Conservation (phyloP, 2,329 filamentous ascomycete genomes). For the Capronia epimyces region DNA sequence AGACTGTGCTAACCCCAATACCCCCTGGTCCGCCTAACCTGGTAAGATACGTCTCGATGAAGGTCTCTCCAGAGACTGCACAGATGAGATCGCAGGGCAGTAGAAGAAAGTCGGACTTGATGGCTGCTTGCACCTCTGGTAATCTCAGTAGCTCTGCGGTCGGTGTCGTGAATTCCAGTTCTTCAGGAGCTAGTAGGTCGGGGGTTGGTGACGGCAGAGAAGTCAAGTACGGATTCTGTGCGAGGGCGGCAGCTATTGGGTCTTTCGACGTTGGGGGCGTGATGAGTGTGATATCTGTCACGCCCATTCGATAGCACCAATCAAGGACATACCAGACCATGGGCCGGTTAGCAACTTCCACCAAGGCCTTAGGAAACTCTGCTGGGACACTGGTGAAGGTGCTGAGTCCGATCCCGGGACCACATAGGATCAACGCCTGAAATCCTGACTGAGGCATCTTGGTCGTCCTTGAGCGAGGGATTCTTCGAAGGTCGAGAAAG, state of each 20-base stretch:
- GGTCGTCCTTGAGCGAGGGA: conserved; percentile 5
- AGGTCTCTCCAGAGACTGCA: conserved; percentile 73
- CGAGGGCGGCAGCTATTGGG: conserved; percentile 44
- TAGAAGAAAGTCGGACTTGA: conserved; percentile 82
- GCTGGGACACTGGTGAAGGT: conserved; percentile 48
- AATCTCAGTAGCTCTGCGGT: conserved; percentile 84
- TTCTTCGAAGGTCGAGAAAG: neutral
- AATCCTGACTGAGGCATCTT: conserved; percentile 38
- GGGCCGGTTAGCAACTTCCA: conserved; percentile 47
- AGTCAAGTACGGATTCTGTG: conserved; percentile 48
- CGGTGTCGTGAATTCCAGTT: conserved; percentile 74
- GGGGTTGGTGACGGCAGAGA: conserved; percentile 48
- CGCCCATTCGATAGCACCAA: conserved; percentile 46
- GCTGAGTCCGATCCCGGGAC: conserved; percentile 46
- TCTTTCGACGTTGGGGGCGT: conserved; percentile 42
- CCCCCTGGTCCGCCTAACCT: conserved; percentile 63
- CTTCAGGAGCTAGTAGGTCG: conserved; percentile 68
- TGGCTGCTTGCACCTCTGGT: conserved; percentile 69
- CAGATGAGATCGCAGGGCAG: conserved; percentile 92
- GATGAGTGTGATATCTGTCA: conserved; percentile 45
- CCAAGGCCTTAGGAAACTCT: conserved; percentile 45
- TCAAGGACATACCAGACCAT: conserved; percentile 49
- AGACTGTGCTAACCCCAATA: conserved; percentile 39
- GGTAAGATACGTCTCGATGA: conserved; percentile 90
- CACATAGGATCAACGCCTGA: conserved; percentile 46